Evolutionary conservation across 2,329 filamentous ascomycete species (phyloP), one percentile per base, ranked within the genome.

Genomic region (Hortaea werneckii): DNA sequence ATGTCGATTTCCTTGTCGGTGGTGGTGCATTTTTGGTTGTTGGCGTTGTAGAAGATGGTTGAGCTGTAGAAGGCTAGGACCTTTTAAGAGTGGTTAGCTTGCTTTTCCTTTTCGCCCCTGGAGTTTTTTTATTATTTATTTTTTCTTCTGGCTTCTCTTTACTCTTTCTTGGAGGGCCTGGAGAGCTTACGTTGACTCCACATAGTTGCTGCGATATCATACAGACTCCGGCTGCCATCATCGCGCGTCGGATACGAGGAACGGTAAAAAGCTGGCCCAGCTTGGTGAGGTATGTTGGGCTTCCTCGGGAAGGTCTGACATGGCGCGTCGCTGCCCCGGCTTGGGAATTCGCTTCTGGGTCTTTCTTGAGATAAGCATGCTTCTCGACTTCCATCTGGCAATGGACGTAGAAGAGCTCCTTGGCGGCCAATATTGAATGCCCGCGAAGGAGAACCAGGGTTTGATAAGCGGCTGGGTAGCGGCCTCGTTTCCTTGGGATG

Each of bases 161-260:
- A 20, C 20, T 20, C 20, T 10, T 35, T 3, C 10, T n/a, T 12
- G 11, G 39, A 6, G 43, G 38, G 6, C 28, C 20, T 20, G 20
- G 20, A 20, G 20, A 20, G 4, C 20, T 20, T 20, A 20, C 37
- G 35, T 52, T 52, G 27, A 54, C 49, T 5, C 58, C 57, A 37
- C 56, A 61, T 12, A 61, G 48, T 40, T 61, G 58, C 32, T 60
- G 58, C 7, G 44, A 40, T 12, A 59, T 37, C 55, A 58, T 60
- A 43, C 45, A 47, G 9, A 54, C 49, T 5, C 52, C 48, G 4
- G 58, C 54, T 12, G 56, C 52, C 8, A 54, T 27, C 2, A 52
- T 54, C 11, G 58, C 59, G 12, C 57, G 45, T 8, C 58, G 55
- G 28, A 57, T 59, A 0, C 58, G 51, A 13, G 51, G 50, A 3